Conservation (phyloP, 768 basidiomycete species). For the Hypsizygus marmoreus region DNA sequence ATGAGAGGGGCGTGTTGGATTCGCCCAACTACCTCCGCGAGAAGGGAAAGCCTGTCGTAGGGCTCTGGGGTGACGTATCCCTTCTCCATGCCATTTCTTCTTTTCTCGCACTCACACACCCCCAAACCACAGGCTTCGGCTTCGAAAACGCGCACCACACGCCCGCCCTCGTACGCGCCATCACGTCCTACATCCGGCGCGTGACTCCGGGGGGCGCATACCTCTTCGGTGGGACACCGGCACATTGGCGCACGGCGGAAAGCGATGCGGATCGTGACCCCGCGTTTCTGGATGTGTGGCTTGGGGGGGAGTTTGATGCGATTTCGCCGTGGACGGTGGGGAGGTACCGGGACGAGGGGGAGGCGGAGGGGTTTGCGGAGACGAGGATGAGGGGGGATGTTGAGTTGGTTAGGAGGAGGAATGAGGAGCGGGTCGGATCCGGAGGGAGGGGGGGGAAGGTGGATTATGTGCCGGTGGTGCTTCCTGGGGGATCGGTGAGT, state of each 20-base stretch:
- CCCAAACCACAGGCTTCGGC: constrained; percentile 63
- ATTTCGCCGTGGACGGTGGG: constrained; percentile 86
- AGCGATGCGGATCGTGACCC: constrained; percentile 72
- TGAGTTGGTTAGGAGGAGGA: constrained; percentile 54
- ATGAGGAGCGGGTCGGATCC: too few species aligned
- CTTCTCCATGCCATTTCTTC: constrained; percentile 3
- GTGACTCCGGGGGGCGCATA: constrained; percentile 74
- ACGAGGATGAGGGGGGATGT: constrained; percentile 66
- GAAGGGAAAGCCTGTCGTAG: constrained; percentile 68
- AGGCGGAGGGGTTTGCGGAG: constrained; percentile 65
- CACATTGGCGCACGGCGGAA: constrained; percentile 73
- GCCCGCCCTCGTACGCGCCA: constrained; percentile 55
- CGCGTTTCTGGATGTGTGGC: constrained; percentile 67
- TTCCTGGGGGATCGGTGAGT: constrained; percentile 82
- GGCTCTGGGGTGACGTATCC: constrained; percentile 60
- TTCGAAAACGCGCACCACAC: constrained; percentile 63
- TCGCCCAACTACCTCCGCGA: constrained; percentile 76
- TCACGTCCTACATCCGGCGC: constrained; percentile 59
- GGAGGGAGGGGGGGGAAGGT: constrained; percentile 48
- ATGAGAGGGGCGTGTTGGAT: constrained; percentile 59
- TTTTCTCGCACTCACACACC: constrained; percentile 2
- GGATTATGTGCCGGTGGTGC: constrained; percentile 83
- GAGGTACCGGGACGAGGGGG: constrained; percentile 58
- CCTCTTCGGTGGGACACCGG: constrained; percentile 68
- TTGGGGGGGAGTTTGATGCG: constrained; percentile 78